Evolutionary conservation across 73 alveolate genomes (phyloP).

Genomic region (Stentor coeruleus): DNA sequence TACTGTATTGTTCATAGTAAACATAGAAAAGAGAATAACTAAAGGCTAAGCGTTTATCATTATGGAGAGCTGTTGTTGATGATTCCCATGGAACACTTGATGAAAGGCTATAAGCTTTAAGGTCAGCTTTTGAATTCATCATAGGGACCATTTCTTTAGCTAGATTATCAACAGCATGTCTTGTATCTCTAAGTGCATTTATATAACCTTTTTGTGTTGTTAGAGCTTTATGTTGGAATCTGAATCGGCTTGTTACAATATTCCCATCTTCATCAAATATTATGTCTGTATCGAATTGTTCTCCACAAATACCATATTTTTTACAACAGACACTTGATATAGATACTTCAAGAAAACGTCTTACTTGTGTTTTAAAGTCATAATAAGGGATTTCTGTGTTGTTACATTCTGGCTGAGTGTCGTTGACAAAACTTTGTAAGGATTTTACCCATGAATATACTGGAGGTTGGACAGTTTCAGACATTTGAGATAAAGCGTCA

Average conservation of each 20-base stretch:
- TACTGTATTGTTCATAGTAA: slow-evolving; percentile 88
- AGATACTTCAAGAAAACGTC: slow-evolving; percentile 69
- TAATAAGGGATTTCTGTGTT: slow-evolving; percentile 56
- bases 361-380: slow-evolving; percentile 76
- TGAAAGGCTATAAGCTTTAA: not conserved
- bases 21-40: slow-evolving; percentile 89
- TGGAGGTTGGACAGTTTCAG: slow-evolving; percentile 84
- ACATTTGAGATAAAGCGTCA: slow-evolving; percentile 70
- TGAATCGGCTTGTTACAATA: slow-evolving; percentile 75
- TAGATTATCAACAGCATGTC: slow-evolving; percentile 70
- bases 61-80: not conserved
- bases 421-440: slow-evolving; percentile 63
- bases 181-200: slow-evolving; percentile 69
- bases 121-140: slow-evolving; percentile 10
- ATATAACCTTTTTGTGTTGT: slow-evolving; percentile 54
- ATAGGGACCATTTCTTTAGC: slow-evolving; percentile 42
- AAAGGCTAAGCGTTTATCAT: slow-evolving; percentile 66
- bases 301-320: slow-evolving; percentile 93
- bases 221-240: slow-evolving; percentile 88
- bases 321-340: slow-evolving; percentile 77
- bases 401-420: slow-evolving; percentile 74
- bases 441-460: slow-evolving; percentile 90
- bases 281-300: slow-evolving; percentile 74
- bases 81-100: not conserved
- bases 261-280: slow-evolving; percentile 70